These are phyloP conservation scores for Botrytis tulipae DNA, from an alignment of 2,329 filamentous ascomycete species.

Conservation along the genomic window DNA sequence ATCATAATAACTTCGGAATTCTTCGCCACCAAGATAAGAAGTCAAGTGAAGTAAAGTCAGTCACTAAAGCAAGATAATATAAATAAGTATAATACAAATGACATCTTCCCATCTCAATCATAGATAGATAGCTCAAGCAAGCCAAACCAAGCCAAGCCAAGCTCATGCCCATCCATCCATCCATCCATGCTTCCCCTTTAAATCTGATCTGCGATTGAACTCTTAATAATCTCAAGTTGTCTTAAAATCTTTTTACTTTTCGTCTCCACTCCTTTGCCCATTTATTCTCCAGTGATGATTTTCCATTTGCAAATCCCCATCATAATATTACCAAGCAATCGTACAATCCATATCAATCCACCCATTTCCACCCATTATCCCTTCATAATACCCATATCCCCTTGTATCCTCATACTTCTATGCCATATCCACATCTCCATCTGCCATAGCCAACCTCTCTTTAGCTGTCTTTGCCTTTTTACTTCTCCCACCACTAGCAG, in stretches of 20 bases:
- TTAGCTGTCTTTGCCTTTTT: constrained; percentile 69
- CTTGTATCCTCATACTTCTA: not conserved
- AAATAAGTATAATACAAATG: not conserved
- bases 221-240: not conserved
- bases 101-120: not conserved
- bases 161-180: not conserved
- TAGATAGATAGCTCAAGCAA: not conserved
- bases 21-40: too few species aligned
- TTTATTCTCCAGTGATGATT: not conserved
- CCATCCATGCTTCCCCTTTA: not conserved
- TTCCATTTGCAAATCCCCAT: not conserved
- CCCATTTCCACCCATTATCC: not conserved
- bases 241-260: not conserved
- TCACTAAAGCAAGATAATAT: not conserved
- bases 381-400: not conserved
- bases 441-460: constrained; percentile 65
- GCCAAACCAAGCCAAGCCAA: not conserved
- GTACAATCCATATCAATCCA: constrained; percentile 1
- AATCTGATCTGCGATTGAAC: not conserved
- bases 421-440: constrained; percentile 47
- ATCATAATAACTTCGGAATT: too few species aligned
- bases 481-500: constrained; percentile 48
- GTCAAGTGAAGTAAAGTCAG: not conserved
- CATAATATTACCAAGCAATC: constrained; percentile 8
- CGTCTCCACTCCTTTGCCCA: not conserved